Base-by-base conservation (phyloP, 176 grass and related monocot genomes). In the Oropetium thomaeum region DNA sequence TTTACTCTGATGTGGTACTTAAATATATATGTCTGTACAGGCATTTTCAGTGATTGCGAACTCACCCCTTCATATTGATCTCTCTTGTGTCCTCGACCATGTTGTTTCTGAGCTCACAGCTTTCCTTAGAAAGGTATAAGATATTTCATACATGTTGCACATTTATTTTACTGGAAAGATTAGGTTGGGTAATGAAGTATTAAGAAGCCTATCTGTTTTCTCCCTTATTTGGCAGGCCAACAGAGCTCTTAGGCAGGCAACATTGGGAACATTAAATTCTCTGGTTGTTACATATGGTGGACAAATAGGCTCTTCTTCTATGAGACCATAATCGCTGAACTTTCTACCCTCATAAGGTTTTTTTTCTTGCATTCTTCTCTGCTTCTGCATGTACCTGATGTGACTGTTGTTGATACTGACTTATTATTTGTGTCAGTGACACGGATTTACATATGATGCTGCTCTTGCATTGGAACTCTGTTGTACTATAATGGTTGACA, bases 11-110 rank as follows among this genome's bases (percentile, higher is more conserved):
- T 48, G 9, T 47, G 1, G 13, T 35, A 58, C 13, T 43, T 38
- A 62, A 74, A 54, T 35, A 5, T 25, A 74, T 67, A 3, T 26
- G 27, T 22, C 25, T 64, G 69, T 81, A 7, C 74, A 96, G 93
- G 87, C 93, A 83, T 96, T 96, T 87, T 82, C 93, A 42, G 93
- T 96, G 49, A 96, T 96, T 87, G 93, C 93, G 4, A 89, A 82
- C 43, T 96, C 93, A 28, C 84, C 93, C 55, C 87, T 92, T 82
- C 68, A 53, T 23, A 90, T 96, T 69, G 80, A 96, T 74, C 87
- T 96, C 41, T 85, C 87, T 2, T 92, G 93, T 33, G 89, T 92
- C 31, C 81, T 96, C 53, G 89, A 96, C 72, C 93, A 90, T 85
- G 93, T 96, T 61, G 73, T 92, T 89, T 96, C 93, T 77, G 89